phyloP scores from a whole-genome alignment of 1,139 yeast genomes.

The Blastobotrys capitulatus region DNA sequence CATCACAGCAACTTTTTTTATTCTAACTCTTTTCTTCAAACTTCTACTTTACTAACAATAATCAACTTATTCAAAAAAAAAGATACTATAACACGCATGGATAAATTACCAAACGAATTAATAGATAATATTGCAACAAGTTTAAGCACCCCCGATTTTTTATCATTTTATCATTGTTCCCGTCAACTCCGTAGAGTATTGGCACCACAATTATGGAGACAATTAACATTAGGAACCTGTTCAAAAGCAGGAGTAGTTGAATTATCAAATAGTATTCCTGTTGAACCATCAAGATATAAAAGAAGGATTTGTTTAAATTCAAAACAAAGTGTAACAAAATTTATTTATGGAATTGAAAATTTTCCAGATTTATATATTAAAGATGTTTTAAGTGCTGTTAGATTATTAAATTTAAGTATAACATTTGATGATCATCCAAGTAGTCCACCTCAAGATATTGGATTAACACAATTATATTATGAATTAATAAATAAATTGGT shows the following conservation, averaged over 20 bases:
- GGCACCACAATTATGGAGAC: slow-evolving; percentile 9
- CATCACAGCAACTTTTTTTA: too few species aligned
- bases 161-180: slow-evolving; percentile 1
- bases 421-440: slow-evolving; percentile 8
- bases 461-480: slow-evolving; percentile 1
- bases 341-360: not conserved
- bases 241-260: slow-evolving; percentile 6
- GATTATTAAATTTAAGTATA: slow-evolving; percentile 2
- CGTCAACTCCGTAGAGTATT: slow-evolving; percentile 1
- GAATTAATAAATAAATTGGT: not conserved
- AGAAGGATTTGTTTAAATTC: slow-evolving; percentile 4
- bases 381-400: slow-evolving; percentile 3
- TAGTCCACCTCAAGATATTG: slow-evolving; percentile 2
- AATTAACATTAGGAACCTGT: slow-evolving; percentile 5
- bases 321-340: not conserved
- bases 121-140: not conserved
- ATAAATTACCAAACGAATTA: slow-evolving; percentile 4
- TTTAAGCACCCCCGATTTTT: not conserved
- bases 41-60: too few species aligned
- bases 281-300: slow-evolving; percentile 5
- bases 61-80: too few species aligned
- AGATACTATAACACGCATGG: not conserved
- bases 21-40: too few species aligned
- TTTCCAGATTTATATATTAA: not conserved
- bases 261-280: slow-evolving; percentile 2